Evolutionary conservation across 345 rosid species (phyloP).

Genomic region (Erysimum cheiranthoides): DNA sequence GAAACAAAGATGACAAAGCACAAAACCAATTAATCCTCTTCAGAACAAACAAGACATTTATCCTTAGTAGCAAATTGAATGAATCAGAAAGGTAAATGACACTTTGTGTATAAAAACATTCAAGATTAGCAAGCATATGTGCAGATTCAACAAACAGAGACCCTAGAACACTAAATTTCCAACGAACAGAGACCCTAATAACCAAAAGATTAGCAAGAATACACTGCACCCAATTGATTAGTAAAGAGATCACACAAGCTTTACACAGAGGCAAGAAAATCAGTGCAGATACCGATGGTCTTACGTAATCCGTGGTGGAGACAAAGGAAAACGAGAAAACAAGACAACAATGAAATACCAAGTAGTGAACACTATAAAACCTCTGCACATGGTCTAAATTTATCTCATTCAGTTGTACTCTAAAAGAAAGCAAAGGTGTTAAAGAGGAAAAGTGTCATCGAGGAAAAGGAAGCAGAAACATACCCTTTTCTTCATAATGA

Average conservation of each 20-base stretch:
- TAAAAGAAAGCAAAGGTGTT: background rate
- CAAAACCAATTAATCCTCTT: too few species aligned
- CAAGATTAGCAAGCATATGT: too few species aligned
- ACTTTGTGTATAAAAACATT: too few species aligned
- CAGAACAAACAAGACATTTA: too few species aligned
- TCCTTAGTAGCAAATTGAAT: too few species aligned
- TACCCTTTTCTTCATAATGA: slow-evolving; percentile 95
- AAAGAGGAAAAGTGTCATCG: background rate
- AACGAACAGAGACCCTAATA: too few species aligned
- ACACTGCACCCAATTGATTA: background rate
- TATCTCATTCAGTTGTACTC: background rate
- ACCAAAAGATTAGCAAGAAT: too few species aligned
- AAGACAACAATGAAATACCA: background rate
- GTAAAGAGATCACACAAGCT: slow-evolving; percentile 26
- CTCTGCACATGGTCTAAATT: slow-evolving; percentile 11
- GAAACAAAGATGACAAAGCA: too few species aligned
- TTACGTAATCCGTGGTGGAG: slow-evolving; percentile 3
- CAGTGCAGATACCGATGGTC: background rate
- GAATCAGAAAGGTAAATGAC: too few species aligned
- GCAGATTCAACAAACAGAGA: too few species aligned
- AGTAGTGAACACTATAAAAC: background rate
- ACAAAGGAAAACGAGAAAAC: background rate
- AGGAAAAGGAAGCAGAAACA: slow-evolving; percentile 31
- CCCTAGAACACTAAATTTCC: too few species aligned
- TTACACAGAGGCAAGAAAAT: slow-evolving; percentile 1